Evolutionary conservation across 495 filamentous ascomycete species (phyloP), one percentile per base, ranked within the genome.

Genomic region (Lophiotrema nucula): DNA sequence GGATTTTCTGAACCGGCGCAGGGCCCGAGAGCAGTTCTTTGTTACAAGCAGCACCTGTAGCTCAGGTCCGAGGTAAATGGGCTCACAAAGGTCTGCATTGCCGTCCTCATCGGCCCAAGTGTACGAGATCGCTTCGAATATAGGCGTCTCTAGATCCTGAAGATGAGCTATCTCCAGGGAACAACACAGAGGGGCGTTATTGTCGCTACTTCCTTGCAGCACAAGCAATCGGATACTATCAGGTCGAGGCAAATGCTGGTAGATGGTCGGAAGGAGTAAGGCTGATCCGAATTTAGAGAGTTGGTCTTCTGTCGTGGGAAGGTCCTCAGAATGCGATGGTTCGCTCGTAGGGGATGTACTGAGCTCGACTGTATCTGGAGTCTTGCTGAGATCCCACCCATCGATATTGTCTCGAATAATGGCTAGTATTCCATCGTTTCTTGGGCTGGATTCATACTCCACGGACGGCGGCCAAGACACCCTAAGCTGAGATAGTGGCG

Each of bases 91-190:
- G 8, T 21, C 22, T 10, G 13, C 44, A 16, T 47, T 25, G 4
- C 44, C 44, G 16, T 4, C 26, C 10, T 8, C 8, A 47, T 47
- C 44, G 10, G 44, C 22, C 44, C 44, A 47, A 16, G 44, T 47
- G 16, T 47, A 47, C 18, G 44, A 47, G 13, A 47, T 4, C 44
- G 44, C 44, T 47, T 47, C 44, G 44, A 47, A 47, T 12, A 47
- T 21, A 8, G 44, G 44, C 10, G 22, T 21, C 8, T 25, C 8
- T 8, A 22, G 44, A 4, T 47, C 31, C 8, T 35, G 15, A 35
- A 35, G 31, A 16, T 25, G 16, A 11, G 23, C 22, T 16, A 47
- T 8, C 22, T 22, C 44, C 44, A 22, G 10, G 26, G 16, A 47
- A 23, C 44, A 47, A 22, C 13, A 22, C 10, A 26, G 13, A 12